These are phyloP conservation scores for Paxillus rubicundulus DNA, from an alignment of 768 basidiomycete genomes.

Conservation along the genomic window DNA sequence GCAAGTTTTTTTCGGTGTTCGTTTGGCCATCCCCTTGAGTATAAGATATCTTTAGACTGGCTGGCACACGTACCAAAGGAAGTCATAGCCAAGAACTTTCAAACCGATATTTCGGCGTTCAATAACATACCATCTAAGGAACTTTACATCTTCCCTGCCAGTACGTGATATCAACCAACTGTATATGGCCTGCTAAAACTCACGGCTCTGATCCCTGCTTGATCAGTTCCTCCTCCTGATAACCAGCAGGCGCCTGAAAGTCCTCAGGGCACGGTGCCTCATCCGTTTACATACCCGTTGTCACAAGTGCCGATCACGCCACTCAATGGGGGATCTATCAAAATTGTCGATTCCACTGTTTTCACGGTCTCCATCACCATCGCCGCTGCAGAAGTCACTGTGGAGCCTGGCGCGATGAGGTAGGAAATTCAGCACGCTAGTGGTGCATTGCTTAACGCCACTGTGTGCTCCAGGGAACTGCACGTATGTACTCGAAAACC, in stretches of 20 bases:
- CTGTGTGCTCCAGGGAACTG: conserved; percentile 41
- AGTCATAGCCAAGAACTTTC: conserved; percentile 62
- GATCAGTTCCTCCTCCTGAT: conserved; percentile 35
- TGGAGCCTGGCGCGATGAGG: conserved; percentile 58
- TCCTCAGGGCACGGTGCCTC: conserved; percentile 39
- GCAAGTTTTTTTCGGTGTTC: conserved; percentile 22
- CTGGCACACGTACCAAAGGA: conserved; percentile 54
- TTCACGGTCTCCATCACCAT: conserved; percentile 51
- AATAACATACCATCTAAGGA: conserved; percentile 50
- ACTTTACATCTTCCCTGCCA: conserved; percentile 49
- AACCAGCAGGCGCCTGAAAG: conserved; percentile 30
- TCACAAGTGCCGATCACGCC: conserved; percentile 44
- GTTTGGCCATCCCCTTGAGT: not conserved
- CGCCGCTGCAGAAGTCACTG: conserved; percentile 51
- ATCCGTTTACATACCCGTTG: conserved; percentile 49
- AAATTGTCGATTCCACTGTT: conserved; percentile 52
- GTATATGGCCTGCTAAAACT: not conserved
- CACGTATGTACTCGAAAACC: conserved; percentile 39
- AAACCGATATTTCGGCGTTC: conserved; percentile 42
- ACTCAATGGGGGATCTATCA: conserved; percentile 53
- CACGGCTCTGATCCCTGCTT: not conserved
- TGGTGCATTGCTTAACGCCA: not conserved
- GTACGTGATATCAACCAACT: conserved; percentile 16
- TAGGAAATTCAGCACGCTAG: conserved; percentile 12
- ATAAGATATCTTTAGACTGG: conserved; percentile 43